Evolutionary conservation across 768 basidiomycete genomes (phyloP).

Genomic region (Agaricus sinodeliciosus): DNA sequence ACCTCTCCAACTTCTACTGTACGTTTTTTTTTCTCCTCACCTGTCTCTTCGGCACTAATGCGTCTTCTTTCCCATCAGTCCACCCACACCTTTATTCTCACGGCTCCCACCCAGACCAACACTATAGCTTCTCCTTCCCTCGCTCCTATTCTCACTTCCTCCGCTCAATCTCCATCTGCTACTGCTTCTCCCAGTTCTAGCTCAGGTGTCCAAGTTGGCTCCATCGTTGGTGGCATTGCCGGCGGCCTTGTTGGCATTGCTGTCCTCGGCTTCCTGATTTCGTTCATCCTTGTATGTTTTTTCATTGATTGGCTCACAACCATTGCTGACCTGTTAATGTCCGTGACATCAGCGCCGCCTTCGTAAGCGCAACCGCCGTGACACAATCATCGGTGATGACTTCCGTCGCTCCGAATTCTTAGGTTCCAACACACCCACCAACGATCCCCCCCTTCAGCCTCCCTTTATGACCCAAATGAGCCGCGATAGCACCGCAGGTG

Average conservation of each 20-base stretch:
- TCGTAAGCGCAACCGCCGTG: slow-evolving; percentile 23
- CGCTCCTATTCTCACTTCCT: slow-evolving; percentile 1
- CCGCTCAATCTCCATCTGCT: slow-evolving; percentile 12
- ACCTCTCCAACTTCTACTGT: slow-evolving; percentile 10
- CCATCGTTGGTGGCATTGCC: slow-evolving; percentile 35
- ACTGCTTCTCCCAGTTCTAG: background rate
- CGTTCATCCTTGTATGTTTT: slow-evolving; percentile 34
- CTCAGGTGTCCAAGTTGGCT: slow-evolving; percentile 29
- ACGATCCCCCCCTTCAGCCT: too few relatives aligned
- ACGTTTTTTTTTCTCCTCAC: background rate
- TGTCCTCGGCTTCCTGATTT: slow-evolving; percentile 29
- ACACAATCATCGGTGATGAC: slow-evolving; percentile 26
- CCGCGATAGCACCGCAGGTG: slow-evolving; percentile 11
- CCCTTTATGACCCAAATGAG: too few relatives aligned
- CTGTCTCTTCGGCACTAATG: background rate
- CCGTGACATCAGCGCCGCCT: slow-evolving; percentile 27
- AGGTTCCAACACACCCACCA: slow-evolving; percentile 1
- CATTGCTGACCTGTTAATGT: too few relatives aligned
- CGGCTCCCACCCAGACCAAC: slow-evolving; percentile 1
- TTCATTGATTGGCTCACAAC: background rate
- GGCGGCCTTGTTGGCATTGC: slow-evolving; percentile 29
- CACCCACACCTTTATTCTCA: slow-evolving; percentile 11
- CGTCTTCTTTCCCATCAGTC: slow-evolving; percentile 7
- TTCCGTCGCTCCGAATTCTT: slow-evolving; percentile 19
- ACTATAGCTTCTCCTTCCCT: slow-evolving; percentile 3